Evolutionary conservation across 805 yeast species (phyloP).

Genomic region (Metschnikowia drakensbergensis): DNA sequence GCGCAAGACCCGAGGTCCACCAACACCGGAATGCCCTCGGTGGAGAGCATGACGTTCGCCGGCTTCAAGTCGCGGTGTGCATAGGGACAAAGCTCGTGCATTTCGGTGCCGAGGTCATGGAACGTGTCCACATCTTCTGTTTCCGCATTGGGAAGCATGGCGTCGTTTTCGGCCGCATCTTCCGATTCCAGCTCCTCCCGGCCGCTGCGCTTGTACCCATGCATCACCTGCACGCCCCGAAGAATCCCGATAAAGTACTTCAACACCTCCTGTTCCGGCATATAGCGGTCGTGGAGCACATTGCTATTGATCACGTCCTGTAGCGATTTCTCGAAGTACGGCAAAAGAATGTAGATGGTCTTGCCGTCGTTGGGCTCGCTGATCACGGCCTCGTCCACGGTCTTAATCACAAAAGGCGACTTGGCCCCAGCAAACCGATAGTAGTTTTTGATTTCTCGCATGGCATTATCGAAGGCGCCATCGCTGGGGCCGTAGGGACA

Average conservation of each 20-base stretch:
- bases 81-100: conserved; percentile 58
- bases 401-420: conserved; percentile 61
- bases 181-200: conserved; percentile 10
- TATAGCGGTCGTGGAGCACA: conserved; percentile 49
- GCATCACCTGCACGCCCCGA: conserved; percentile 74
- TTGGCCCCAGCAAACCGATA: conserved; percentile 55
- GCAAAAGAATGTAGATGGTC: conserved; percentile 73
- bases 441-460: conserved; percentile 75
- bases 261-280: conserved; percentile 63
- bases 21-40: conserved; percentile 71
- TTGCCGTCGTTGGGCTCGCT: conserved; percentile 78
- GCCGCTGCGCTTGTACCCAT: conserved; percentile 45
- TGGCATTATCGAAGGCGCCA: conserved; percentile 54
- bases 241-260: conserved; percentile 64
- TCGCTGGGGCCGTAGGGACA: conserved; percentile 85
- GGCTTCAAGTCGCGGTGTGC: conserved; percentile 91
- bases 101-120: conserved; percentile 36
- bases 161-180: conserved; percentile 15
- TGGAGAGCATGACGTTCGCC: conserved; percentile 77
- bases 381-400: conserved; percentile 66
- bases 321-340: conserved; percentile 67
- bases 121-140: conserved; percentile 22
- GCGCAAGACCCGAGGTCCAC: conserved; percentile 82
- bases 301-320: conserved; percentile 75
- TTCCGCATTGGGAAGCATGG: conserved; percentile 26